phyloP scores from a whole-genome alignment of 805 yeast species.

The Schwanniomyces occidentalis region DNA sequence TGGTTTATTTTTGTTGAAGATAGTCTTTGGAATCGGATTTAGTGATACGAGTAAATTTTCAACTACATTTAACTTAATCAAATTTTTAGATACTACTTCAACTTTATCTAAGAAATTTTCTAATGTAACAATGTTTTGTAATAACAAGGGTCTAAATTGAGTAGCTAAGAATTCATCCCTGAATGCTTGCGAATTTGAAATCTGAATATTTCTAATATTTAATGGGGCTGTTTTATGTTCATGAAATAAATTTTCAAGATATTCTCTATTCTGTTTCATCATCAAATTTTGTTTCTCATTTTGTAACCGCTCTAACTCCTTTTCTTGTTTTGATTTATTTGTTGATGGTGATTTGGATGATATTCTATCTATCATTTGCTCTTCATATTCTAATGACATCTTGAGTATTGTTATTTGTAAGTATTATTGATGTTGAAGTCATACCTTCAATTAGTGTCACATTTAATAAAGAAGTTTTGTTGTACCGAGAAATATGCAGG shows the following conservation, averaged over 20 bases:
- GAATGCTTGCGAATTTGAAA: constrained; percentile 49
- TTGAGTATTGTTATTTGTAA: too few relatives aligned
- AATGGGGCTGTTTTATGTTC: constrained; percentile 42
- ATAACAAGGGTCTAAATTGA: constrained; percentile 50
- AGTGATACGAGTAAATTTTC: constrained; percentile 40
- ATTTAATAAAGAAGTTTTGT: too few relatives aligned
- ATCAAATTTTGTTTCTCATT: constrained; percentile 31
- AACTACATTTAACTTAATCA: constrained; percentile 44
- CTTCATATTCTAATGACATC: constrained; percentile 29
- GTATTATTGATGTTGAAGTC: too few relatives aligned
- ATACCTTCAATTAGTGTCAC: too few relatives aligned
- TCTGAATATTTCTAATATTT: constrained; percentile 42
- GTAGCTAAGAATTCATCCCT: constrained; percentile 45
- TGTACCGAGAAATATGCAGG: too few relatives aligned
- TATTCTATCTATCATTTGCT: constrained; percentile 34
- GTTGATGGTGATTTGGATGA: constrained; percentile 11
- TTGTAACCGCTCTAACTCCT: constrained; percentile 24
- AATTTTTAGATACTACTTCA: constrained; percentile 45
- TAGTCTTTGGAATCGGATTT: constrained; percentile 21
- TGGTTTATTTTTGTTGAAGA: constrained; percentile 23
- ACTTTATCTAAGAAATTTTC: constrained; percentile 38
- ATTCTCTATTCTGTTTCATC: constrained; percentile 32
- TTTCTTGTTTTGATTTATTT: constrained; percentile 20
- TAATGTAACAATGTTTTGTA: constrained; percentile 38
- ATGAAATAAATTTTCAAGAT: constrained; percentile 32